Evolutionary conservation across 371 early-diverging fungal genomes (phyloP), one percentile per base, ranked within the genome.

Genomic region (Lichtheimia corymbifera): DNA sequence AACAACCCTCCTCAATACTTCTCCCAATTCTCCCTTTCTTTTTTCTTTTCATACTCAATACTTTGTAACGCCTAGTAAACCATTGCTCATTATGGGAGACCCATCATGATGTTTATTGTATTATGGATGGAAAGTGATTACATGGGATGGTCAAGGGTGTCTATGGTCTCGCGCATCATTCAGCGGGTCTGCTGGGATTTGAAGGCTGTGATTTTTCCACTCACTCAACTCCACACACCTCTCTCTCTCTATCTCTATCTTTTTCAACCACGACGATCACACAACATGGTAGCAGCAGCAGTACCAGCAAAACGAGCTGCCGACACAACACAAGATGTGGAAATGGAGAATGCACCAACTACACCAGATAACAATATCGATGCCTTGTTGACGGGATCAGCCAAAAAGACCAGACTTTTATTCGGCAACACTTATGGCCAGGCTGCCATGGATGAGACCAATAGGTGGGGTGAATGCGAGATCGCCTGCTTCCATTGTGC

Each of bases 351-450:
- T 44, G 9, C 61, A 63, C 44, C 30, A 17, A 22, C 56, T 24
- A 35, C 45, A 11, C 28, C 18, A 43, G 24, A 49, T 40, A 28
- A 53, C 15, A 40, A 49, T 14, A 45, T 80, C 65, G 73, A 72
- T 5, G 24, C 71, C 15, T 53, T 84, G 15, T 43, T 86, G 25
- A 53, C 75, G 11, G 68, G 66, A 50, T 83, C 84, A 54, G 82
- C 80, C 22, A 86, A 86, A 61, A 74, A 77, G 53, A 86, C 86
- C 7, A 68, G 86, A 68, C 64, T 82, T 15, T 59, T 86, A 58
- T 86, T 86, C 67, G 71, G 79, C 12, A 82, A 76, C 43, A 72
- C 79, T 27, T 81, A 83, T 56, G 79, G 77, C 28, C 84, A 76
- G 63, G 72, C 83, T 55, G 75, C 76, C 51, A 76, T 79, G 74